Evolutionary conservation across 345 rosid genomes (phyloP), one percentile per base, ranked within the genome.

Genomic region (Eutrema japonicum): DNA sequence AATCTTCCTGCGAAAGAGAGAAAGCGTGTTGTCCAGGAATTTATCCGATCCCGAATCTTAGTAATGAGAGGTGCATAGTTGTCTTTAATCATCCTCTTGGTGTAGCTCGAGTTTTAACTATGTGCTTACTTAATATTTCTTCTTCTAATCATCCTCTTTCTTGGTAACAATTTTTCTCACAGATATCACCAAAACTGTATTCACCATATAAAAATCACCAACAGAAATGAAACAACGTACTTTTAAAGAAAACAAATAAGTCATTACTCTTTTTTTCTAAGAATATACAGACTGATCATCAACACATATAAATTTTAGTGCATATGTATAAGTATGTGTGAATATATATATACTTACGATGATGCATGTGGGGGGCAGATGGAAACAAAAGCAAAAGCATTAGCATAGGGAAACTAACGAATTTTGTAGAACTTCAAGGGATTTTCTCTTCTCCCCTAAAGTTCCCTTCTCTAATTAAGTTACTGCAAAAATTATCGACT

Each of bases 391-490:
- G 75, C 67, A 73, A 79, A 70, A 70, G 81, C 71, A 80, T 78
- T 70, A 73, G 76, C 85, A 70, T 80, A 41, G 78, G 89, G 84
- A 86, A 85, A 82, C 87, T 83, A 82, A 75, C 64, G 85, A 92
- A 89, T 88, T 86, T 89, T 89, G 87, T 89, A 84, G 82, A 86
- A 78, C 82, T 88, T 84, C 90, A 81, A 89, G 92, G 90, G 96
- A 89, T 89, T 79, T 84, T 83, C 86, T 83, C 79, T 41, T 72
- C 86, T 80, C 77, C 78, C 86, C 59, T 63, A 27, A 61, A 54
- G 48, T 61, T 59, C 16, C 35, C 3, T 68, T 69, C 50, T 69
- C 22, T 52, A n/a, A 52, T 35, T 18, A 37, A 58, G 30, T 57
- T 57, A 36, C 33, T 38, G 6, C 47, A 22, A 38, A 38, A n/a